Percentiles rank a stretch among this genome's conserved stretches.
Evolutionary conservation across 441 rosid species (phyloP).

Genomic region (Pelargonium cotyledonis): DNA sequence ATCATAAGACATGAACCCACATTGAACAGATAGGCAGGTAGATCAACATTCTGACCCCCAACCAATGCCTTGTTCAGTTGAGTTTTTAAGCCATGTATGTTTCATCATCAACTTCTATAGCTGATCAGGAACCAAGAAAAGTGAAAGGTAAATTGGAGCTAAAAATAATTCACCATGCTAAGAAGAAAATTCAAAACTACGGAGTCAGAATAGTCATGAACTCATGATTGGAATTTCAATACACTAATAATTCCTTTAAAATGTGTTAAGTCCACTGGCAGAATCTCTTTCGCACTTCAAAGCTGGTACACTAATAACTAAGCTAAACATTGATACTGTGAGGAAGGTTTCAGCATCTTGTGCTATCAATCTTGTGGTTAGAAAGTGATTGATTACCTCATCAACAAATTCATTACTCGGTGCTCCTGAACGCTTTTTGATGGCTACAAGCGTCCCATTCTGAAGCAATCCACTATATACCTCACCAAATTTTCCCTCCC

Average conservation of each 20-base stretch:
- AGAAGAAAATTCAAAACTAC: no score
- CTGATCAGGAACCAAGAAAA: no score
- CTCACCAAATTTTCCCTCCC: constrained; percentile 64
- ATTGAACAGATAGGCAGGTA: not conserved
- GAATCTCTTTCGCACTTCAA: constrained; percentile 10
- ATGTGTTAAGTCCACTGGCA: constrained; percentile 8
- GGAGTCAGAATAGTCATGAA: no score
- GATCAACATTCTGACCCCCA: no score
- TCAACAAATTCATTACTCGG: constrained; percentile 53
- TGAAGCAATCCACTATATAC: constrained; percentile 72
- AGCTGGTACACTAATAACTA: not conserved
- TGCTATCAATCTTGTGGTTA: not conserved
- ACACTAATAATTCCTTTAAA: not conserved
- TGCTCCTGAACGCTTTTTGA: constrained; percentile 49
- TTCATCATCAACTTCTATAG: no score
- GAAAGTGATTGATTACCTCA: constrained; percentile 39
- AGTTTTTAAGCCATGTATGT: no score
- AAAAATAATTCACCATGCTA: no score
- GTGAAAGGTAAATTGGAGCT: no score
- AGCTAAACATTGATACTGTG: not conserved
- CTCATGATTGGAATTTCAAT: no score
- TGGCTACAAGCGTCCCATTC: constrained; percentile 70
- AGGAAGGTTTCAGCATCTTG: not conserved
- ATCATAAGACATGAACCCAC: not conserved
- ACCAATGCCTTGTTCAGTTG: no score